Percentiles rank a stretch among this genome's conserved stretches.
Evolutionary conservation across 2,329 filamentous ascomycete species (phyloP).

Genomic region (Ciborinia camelliae): DNA sequence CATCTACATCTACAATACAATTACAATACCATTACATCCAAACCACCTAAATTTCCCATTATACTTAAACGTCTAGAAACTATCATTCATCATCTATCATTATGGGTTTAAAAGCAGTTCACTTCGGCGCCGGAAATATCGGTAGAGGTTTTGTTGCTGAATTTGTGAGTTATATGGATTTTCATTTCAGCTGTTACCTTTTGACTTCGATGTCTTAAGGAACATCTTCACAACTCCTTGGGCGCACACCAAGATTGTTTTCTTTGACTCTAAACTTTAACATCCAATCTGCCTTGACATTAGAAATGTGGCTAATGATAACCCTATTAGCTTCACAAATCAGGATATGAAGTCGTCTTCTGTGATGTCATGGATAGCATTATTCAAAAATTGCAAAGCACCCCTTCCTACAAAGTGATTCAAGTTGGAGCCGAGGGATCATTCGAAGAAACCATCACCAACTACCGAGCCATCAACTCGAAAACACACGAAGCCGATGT

Average conservation of each 20-base stretch:
- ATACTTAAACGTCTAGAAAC: background rate
- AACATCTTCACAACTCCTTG: background rate
- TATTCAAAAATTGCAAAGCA: slow-evolving; percentile 74
- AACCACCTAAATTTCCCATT: background rate
- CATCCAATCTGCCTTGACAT: background rate
- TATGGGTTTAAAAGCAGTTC: slow-evolving; percentile 64
- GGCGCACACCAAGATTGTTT: background rate
- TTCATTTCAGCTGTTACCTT: no score
- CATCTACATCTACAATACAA: background rate
- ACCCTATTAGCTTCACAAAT: slow-evolving; percentile 58
- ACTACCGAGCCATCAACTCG: slow-evolving; percentile 97
- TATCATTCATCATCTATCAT: slow-evolving; percentile 14
- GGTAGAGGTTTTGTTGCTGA: slow-evolving; percentile 45
- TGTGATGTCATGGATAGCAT: slow-evolving; percentile 86
- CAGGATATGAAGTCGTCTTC: slow-evolving; percentile 93
- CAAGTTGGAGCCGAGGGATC: slow-evolving; percentile 87
- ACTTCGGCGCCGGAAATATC: slow-evolving; percentile 85
- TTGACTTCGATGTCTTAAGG: background rate
- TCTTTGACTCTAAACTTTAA: background rate
- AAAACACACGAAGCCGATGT: slow-evolving; percentile 78
- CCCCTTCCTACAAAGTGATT: slow-evolving; percentile 81
- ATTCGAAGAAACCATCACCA: slow-evolving; percentile 77
- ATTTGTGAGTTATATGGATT: slow-evolving; percentile 5
- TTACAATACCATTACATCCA: no score
- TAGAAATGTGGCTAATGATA: slow-evolving; percentile 13